A percentile compares a stretch with the other conserved stretches of the same genome.
phyloP scores from a whole-genome alignment of 169 alveolate species.

The Eimeria acervulina region DNA sequence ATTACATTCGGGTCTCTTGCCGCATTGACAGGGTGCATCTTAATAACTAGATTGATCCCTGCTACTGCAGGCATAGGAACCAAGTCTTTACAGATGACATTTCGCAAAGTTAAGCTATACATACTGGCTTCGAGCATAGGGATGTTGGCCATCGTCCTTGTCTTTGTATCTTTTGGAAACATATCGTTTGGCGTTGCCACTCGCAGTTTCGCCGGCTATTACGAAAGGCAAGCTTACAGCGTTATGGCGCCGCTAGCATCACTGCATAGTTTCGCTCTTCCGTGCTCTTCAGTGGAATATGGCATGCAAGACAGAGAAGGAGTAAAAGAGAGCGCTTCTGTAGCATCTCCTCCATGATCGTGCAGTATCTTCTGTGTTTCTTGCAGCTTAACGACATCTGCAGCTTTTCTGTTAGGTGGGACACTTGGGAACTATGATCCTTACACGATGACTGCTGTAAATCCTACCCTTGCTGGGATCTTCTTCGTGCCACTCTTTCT shows the following conservation, averaged over 20 bases:
- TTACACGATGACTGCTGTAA: constrained; percentile 11
- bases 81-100: constrained; percentile 35
- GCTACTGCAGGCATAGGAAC: constrained; percentile 45
- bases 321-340: not conserved
- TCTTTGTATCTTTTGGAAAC: constrained; percentile 75
- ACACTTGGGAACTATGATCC: constrained; percentile 53
- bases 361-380: not conserved
- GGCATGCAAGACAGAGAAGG: not conserved
- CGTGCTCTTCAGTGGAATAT: not conserved
- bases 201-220: constrained; percentile 63
- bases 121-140: constrained; percentile 42
- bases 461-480: constrained; percentile 44
- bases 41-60: constrained; percentile 36
- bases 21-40: constrained; percentile 22
- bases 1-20: not conserved
- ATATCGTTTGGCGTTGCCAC: constrained; percentile 55
- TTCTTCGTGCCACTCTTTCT: constrained; percentile 71
- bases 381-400: constrained; percentile 66
- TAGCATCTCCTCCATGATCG: not conserved
- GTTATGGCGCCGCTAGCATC: not conserved
- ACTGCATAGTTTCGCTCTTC: not conserved
- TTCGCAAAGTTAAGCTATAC: constrained; percentile 46
- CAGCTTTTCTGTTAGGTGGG: constrained; percentile 70
- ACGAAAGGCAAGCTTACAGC: constrained; percentile 61
- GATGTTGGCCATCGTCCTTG: constrained; percentile 31